Base-by-base conservation (phyloP, 2,329 filamentous ascomycete species). In the Lizonia empirigonia region DNA sequence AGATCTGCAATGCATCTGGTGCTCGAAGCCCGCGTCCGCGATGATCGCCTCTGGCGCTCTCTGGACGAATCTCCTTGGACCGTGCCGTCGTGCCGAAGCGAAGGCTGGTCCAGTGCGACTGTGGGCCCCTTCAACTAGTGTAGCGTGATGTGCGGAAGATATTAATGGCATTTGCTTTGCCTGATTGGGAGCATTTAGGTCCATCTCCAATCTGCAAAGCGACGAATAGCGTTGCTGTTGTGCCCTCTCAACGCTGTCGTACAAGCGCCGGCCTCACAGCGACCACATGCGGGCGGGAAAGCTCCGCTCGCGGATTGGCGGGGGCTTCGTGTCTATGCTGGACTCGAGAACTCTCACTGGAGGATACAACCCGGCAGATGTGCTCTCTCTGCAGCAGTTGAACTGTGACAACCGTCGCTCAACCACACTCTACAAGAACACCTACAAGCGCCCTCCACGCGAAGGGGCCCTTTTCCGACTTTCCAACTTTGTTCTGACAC, bases 371-470 rank as follows among this genome's bases (percentile, higher is more conserved):
- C 57, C 56, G 50, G 61, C 57, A 62, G 53, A 58, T 68, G 62
- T 69, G 67, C 67, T 69, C 57, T 65, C 63, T 56, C 66, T 70
- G 67, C 69, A 71, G 64, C 44, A 50, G 41, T 42, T n/a, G 38
- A 34, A 55, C 52, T 62, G 60, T 68, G 62, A 70, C 61, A 58
- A 64, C 61, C 64, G 59, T 46, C 64, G 47, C 64, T 64, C 56
- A 49, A 56, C 59, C 59, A 64, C 53, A 54, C 63, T 70, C 64
- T 77, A 77, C 76, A 77, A 74, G 74, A 76, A 70, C 58, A 67
- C 63, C 51, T 58, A 58, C 65, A 72, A 70, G 70, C 72, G 71
- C 74, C 70, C 73, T 67, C 68, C 65, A 71, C 71, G 74, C 70
- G 70, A 65, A 70, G 65, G 69, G 70, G 63, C 63, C 61, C 59